Percentiles rank a stretch among this genome's conserved stretches.
These are phyloP conservation scores for Cantharellus anzutake DNA, from an alignment of 768 basidiomycete species.

Conservation along the genomic window DNA sequence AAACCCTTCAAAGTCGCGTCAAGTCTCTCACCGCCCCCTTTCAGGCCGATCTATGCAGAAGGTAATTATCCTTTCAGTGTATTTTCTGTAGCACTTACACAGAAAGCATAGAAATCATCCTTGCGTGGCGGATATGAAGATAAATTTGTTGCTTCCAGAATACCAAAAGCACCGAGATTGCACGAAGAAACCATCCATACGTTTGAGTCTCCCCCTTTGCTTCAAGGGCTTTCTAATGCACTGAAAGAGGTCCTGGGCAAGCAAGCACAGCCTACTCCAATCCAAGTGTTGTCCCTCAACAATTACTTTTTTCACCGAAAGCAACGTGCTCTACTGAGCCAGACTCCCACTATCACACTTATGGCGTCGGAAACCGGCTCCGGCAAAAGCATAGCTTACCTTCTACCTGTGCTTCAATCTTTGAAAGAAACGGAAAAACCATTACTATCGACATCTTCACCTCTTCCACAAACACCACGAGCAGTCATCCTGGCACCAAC, in stretches of 20 bases:
- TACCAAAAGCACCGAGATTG: too few species aligned
- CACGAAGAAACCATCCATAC: too few species aligned
- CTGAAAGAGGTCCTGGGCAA: slow-evolving; percentile 39
- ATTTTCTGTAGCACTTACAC: too few species aligned
- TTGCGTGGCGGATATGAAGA: too few species aligned
- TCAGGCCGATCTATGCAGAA: too few species aligned
- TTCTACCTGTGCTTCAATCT: slow-evolving; percentile 63
- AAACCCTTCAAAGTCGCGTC: too few species aligned
- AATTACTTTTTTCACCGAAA: slow-evolving; percentile 26
- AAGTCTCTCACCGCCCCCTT: too few species aligned
- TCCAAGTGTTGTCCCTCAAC: slow-evolving; percentile 58
- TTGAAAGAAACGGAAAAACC: slow-evolving; percentile 45
- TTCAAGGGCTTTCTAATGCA: slow-evolving; percentile 41
- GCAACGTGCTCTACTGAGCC: not conserved
- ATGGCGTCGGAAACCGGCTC: slow-evolving; percentile 83
- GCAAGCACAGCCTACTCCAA: slow-evolving; percentile 43
- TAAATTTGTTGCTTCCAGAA: too few species aligned
- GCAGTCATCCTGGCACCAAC: slow-evolving; percentile 68
- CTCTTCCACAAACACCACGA: slow-evolving; percentile 38
- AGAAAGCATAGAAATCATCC: too few species aligned
- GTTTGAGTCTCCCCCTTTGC: slow-evolving; percentile 52
- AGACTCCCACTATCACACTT: slow-evolving; percentile 24
- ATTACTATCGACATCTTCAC: slow-evolving; percentile 4
- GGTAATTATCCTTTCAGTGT: too few species aligned
- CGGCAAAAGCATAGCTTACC: slow-evolving; percentile 80